Evolutionary conservation across 2,329 filamentous ascomycete species (phyloP).

Genomic region (Cladophialophora immunda): DNA sequence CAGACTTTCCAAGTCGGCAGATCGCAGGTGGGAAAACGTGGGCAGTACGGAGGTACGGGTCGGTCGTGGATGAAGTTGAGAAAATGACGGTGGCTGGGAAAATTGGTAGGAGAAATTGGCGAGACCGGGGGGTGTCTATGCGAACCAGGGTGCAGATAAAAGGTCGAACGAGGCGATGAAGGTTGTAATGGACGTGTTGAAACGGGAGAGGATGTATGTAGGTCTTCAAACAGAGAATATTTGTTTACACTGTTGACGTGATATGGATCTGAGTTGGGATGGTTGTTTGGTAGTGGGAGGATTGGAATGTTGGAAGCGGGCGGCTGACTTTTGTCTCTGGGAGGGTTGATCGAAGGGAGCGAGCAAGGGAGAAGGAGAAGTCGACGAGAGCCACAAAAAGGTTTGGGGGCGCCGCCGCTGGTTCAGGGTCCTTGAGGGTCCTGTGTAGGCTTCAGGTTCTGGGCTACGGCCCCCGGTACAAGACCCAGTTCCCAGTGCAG

Average conservation of each 20-base stretch:
- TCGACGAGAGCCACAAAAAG: neutral
- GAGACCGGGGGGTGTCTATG: conserved; percentile 29
- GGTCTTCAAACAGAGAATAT: conserved; percentile 8
- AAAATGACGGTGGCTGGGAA: conserved; percentile 39
- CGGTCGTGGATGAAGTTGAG: conserved; percentile 2
- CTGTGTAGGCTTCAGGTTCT: neutral
- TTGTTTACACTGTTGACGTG: conserved; percentile 29
- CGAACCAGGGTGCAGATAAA: neutral
- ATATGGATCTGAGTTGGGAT: conserved; percentile 3
- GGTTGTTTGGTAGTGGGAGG: conserved; percentile 16
- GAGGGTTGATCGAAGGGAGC: conserved; percentile 3
- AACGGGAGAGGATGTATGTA: neutral
- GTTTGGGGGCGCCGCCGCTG: neutral
- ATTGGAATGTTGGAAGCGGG: conserved; percentile 34
- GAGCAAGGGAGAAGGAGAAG: neutral
- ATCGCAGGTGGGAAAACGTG: conserved; percentile 19
- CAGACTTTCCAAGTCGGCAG: conserved; percentile 24
- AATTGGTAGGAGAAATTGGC: conserved; percentile 25
- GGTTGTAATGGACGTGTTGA: neutral
- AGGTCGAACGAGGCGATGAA: neutral
- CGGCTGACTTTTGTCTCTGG: conserved; percentile 5
- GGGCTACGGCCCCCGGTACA: neutral
- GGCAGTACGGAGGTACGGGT: conserved; percentile 15
- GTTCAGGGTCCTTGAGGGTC: neutral
- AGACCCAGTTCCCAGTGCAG: conserved; percentile 5